phyloP scores from a whole-genome alignment of 306 rosid genomes.

The barrel medic (Medicago truncatula) region DNA sequence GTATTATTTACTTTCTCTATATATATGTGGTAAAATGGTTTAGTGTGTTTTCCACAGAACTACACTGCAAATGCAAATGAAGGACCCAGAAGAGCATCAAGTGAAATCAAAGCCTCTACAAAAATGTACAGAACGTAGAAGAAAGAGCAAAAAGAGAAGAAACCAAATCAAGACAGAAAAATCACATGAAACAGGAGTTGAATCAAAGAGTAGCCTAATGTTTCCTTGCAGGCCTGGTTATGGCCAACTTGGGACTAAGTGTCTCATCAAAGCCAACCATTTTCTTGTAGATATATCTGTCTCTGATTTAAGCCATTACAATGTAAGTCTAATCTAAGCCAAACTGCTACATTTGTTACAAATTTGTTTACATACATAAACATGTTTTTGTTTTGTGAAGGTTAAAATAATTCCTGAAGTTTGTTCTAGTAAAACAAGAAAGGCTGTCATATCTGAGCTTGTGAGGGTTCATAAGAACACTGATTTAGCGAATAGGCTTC shows the following conservation, averaged over 20 bases:
- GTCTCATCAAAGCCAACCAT: conserved; percentile 42
- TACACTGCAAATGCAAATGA: conserved; percentile 38
- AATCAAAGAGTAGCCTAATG: conserved; percentile 42
- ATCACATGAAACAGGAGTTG: conserved; percentile 37
- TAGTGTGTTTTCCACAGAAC: conserved; percentile 38
- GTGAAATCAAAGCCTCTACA: conserved; percentile 38
- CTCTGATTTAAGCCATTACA: conserved; percentile 52
- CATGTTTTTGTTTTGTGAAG: conserved; percentile 35
- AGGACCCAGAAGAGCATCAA: conserved; percentile 49
- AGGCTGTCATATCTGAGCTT: conserved; percentile 53
- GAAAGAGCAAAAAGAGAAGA: conserved; percentile 43
- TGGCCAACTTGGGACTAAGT: conserved; percentile 53
- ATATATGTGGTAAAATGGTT: conserved; percentile 3
- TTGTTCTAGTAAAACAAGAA: conserved; percentile 47
- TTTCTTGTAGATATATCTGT: conserved; percentile 39
- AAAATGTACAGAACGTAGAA: conserved; percentile 45
- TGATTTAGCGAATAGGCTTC: conserved; percentile 50
- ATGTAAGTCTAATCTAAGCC: conserved; percentile 46
- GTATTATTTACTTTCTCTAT: background rate
- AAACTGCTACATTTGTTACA: background rate
- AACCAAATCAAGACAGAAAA: conserved; percentile 40
- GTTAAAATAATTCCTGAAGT: conserved; percentile 55
- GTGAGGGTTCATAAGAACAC: conserved; percentile 49
- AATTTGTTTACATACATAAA: background rate
- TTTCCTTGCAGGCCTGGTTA: conserved; percentile 55